Evolutionary conservation across 345 rosid species (phyloP).

Genomic region (Linum tenue): DNA sequence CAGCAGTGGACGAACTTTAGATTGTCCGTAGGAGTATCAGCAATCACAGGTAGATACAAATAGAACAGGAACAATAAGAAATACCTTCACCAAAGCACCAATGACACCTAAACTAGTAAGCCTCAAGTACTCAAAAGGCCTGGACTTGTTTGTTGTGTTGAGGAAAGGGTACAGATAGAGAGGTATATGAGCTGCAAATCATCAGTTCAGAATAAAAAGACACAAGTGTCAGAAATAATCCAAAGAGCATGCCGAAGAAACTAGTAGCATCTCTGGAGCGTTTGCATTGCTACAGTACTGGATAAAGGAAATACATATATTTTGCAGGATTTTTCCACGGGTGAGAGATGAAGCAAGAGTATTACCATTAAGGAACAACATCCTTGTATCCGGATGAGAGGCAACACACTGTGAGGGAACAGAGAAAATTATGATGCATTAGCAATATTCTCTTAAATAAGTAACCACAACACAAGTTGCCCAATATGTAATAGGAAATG

Average conservation of each 20-base stretch:
- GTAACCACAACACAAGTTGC: not conserved
- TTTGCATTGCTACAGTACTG: not conserved
- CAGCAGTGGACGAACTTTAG: not conserved
- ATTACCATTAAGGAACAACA: slow-evolving; percentile 83
- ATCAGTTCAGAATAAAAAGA: slow-evolving; percentile 7
- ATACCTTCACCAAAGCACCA: slow-evolving; percentile 97
- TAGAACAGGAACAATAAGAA: slow-evolving; percentile 10
- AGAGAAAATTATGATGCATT: slow-evolving; percentile 10
- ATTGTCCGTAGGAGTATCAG: not conserved
- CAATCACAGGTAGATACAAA: too few species aligned
- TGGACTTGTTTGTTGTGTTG: slow-evolving; percentile 87
- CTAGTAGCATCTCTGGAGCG: not conserved
- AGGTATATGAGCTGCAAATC: slow-evolving; percentile 84
- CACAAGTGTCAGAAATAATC: not conserved
- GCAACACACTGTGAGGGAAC: slow-evolving; percentile 82
- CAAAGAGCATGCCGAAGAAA: not conserved
- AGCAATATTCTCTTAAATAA: slow-evolving; percentile 7
- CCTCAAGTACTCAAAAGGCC: slow-evolving; percentile 91
- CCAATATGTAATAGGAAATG: not conserved
- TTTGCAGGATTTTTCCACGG: not conserved
- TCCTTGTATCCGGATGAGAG: slow-evolving; percentile 93
- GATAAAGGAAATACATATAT: not conserved
- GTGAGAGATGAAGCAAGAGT: slow-evolving; percentile 15
- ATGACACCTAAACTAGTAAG: slow-evolving; percentile 98
- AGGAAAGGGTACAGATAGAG: slow-evolving; percentile 89